phyloP scores from a whole-genome alignment of 148 eudicot species.

The Rhododendron ferrugineum region DNA sequence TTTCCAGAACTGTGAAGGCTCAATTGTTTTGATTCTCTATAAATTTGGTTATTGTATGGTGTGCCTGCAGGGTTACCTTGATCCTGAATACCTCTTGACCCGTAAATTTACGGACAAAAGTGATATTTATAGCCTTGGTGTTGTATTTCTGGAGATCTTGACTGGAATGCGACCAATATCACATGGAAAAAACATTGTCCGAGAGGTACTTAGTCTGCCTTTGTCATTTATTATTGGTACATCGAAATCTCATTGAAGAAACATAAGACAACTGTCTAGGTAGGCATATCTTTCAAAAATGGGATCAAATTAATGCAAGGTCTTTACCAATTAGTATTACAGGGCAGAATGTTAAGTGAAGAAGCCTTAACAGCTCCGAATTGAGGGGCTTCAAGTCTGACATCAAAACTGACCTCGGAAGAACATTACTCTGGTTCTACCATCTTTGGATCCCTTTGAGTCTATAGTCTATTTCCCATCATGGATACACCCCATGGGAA shows the following conservation, averaged over 20 bases:
- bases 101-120: slow-evolving; percentile 79
- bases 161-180: slow-evolving; percentile 73
- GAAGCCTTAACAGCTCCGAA: not conserved
- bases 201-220: slow-evolving; percentile 48
- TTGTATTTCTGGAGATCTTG: slow-evolving; percentile 76
- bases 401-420: not conserved
- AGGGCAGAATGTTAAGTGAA: not conserved
- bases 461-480: not conserved
- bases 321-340: not conserved
- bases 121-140: slow-evolving; percentile 82
- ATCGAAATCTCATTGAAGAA: not conserved
- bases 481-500: not conserved
- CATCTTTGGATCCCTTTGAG: not conserved
- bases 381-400: not conserved
- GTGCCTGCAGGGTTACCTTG: slow-evolving; percentile 73
- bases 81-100: slow-evolving; percentile 82
- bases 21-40: not conserved
- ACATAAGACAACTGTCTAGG: not conserved
- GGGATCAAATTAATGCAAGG: not conserved
- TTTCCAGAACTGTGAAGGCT: not conserved
- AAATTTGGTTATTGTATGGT: not conserved
- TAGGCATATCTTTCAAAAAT: not conserved
- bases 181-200: slow-evolving; percentile 72
- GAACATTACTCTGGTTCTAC: not conserved
- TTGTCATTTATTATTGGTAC: not conserved